A percentile compares a stretch with the other conserved stretches of the same genome.
These are phyloP conservation scores for Croton laevigatus DNA, from an alignment of 441 rosid species.

Conservation along the genomic window DNA sequence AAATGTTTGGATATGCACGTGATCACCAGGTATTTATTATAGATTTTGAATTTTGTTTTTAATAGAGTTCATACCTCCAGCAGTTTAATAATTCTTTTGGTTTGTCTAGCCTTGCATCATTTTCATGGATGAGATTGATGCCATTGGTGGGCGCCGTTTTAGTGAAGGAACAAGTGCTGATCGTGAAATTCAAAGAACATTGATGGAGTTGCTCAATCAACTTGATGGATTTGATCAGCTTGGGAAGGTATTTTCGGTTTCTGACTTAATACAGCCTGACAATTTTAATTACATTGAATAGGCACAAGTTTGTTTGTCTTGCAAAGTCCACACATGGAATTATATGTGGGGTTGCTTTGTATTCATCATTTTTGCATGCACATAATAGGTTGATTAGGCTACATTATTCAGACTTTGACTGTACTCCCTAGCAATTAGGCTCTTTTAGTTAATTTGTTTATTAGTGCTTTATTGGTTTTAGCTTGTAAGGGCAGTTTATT, in stretches of 20 bases:
- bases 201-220: slow-evolving; percentile 96
- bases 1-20: slow-evolving; percentile 95
- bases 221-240: slow-evolving; percentile 96
- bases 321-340: background rate
- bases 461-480: background rate
- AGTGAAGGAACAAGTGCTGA: slow-evolving; percentile 99
- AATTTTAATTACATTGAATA: background rate
- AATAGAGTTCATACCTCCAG: background rate
- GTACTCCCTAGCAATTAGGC: background rate
- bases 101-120: slow-evolving; percentile 83
- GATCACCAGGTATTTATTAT: slow-evolving; percentile 70
- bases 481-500: background rate
- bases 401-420: background rate
- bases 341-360: background rate
- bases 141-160: slow-evolving; percentile 98
- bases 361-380: background rate
- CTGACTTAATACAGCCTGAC: background rate
- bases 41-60: background rate
- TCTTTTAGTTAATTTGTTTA: background rate
- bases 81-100: background rate
- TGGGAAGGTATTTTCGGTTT: slow-evolving; percentile 60
- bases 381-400: background rate
- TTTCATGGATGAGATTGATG: slow-evolving; percentile 99
- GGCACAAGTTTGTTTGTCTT: background rate
- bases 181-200: slow-evolving; percentile 97